phyloP scores from a whole-genome alignment of 1,139 yeast species.

The Zygoascus sp. region DNA sequence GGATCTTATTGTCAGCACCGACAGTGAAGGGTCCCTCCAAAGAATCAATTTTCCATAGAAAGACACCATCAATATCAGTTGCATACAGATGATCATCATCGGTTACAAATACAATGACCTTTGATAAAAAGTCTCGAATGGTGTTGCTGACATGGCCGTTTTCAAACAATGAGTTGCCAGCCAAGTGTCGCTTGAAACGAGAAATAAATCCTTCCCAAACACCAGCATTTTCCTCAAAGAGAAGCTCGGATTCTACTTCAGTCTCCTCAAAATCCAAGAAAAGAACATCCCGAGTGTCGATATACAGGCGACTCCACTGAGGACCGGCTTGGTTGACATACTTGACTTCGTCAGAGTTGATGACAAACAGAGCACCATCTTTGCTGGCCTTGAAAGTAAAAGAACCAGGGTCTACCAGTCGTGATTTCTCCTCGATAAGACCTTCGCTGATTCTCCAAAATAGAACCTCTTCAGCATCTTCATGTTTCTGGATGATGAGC shows the following conservation, averaged over 20 bases:
- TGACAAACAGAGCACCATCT: constrained; percentile 9
- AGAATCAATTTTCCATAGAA: constrained; percentile 17
- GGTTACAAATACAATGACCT: constrained; percentile 16
- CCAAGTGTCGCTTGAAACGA: constrained; percentile 41
- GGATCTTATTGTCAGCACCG: constrained; percentile 7
- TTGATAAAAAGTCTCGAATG: constrained; percentile 4
- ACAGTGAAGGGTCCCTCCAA: constrained; percentile 10
- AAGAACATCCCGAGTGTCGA: constrained; percentile 18
- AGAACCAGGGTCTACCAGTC: not conserved
- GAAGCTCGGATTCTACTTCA: constrained; percentile 36
- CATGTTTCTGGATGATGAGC: not conserved
- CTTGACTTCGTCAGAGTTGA: constrained; percentile 2
- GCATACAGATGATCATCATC: constrained; percentile 41
- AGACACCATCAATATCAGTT: constrained; percentile 44
- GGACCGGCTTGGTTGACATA: not conserved
- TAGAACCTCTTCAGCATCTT: constrained; percentile 5
- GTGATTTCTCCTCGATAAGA: not conserved
- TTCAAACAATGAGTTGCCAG: constrained; percentile 18
- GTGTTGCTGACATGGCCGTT: not conserved
- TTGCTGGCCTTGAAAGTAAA: constrained; percentile 5
- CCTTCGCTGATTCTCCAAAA: constrained; percentile 7
- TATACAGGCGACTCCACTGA: not conserved
- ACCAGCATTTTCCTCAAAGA: constrained; percentile 39
- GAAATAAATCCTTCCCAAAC: constrained; percentile 41
- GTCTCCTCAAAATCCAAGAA: constrained; percentile 36